A percentile compares a stretch with the other conserved stretches of the same genome.
phyloP scores from a whole-genome alignment of 1,139 yeast genomes.

The Debaryomyces fabryi region DNA sequence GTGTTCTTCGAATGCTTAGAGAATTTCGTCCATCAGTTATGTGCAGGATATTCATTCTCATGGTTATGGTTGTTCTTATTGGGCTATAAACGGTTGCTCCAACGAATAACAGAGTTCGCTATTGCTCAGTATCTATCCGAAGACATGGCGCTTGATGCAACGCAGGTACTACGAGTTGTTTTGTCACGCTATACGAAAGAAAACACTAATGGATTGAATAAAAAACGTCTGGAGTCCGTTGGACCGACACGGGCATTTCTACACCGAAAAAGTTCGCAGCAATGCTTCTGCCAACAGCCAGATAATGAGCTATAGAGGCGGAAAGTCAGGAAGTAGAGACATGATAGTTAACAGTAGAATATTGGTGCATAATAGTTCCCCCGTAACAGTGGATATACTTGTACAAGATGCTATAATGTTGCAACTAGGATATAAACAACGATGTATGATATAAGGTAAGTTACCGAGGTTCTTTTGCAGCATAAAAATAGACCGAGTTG shows the following conservation, averaged over 20 bases:
- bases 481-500: not conserved
- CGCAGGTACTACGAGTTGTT: not conserved
- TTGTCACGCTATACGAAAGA: not conserved
- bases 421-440: not conserved
- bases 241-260: constrained; percentile 1
- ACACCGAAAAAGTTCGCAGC: constrained; percentile 5
- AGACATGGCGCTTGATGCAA: not conserved
- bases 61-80: not conserved
- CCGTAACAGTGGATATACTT: not conserved
- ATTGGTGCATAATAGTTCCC: not conserved
- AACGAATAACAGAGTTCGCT: not conserved
- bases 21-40: constrained; percentile 2
- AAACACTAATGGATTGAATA: not conserved
- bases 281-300: not conserved
- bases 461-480: constrained; percentile 4
- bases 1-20: not conserved
- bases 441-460: not conserved
- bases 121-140: not conserved
- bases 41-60: not conserved
- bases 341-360: no score
- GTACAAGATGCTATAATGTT: not conserved
- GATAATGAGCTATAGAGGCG: not conserved
- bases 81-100: not conserved
- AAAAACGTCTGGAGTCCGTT: not conserved
- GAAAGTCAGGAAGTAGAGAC: not conserved